A percentile compares a stretch with the other conserved stretches of the same genome.
phyloP scores from a whole-genome alignment of 2,329 filamentous ascomycete species.

The Bipolaris cookei region DNA sequence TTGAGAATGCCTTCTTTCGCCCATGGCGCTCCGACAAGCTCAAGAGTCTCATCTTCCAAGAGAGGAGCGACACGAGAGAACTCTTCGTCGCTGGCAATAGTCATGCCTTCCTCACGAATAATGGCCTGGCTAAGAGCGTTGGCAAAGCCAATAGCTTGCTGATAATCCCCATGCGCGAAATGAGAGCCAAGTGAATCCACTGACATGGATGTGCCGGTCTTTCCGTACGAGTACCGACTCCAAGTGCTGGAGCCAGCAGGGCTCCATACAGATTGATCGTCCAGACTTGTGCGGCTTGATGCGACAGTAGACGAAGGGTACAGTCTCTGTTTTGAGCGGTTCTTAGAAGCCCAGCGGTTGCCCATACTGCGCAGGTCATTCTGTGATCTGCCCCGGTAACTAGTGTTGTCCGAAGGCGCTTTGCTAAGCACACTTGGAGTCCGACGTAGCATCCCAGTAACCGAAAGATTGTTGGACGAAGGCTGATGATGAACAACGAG shows the following conservation, averaged over 20 bases:
- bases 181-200: constrained; percentile 86
- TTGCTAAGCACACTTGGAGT: constrained; percentile 93
- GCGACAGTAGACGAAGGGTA: constrained; percentile 81
- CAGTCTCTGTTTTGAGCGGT: constrained; percentile 77
- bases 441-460: constrained; percentile 75
- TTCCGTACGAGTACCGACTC: constrained; percentile 91
- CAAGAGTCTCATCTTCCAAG: constrained; percentile 89
- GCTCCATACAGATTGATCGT: constrained; percentile 91
- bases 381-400: constrained; percentile 72
- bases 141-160: constrained; percentile 96
- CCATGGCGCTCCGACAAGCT: constrained; percentile 94
- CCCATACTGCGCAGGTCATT: constrained; percentile 68
- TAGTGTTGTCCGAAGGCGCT: constrained; percentile 80
- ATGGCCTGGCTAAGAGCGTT: constrained; percentile 97
- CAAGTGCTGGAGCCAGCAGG: constrained; percentile 90
- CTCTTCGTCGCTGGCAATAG: constrained; percentile 62
- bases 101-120: constrained; percentile 80
- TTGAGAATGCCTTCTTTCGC: constrained; percentile 95
- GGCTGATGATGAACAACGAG: constrained; percentile 55
- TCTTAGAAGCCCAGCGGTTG: constrained; percentile 83
- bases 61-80: constrained; percentile 67
- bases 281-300: constrained; percentile 91
- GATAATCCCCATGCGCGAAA: constrained; percentile 79
- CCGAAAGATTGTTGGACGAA: constrained; percentile 68
- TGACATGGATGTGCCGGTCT: constrained; percentile 89